Base-by-base conservation (phyloP, 768 basidiomycete species). In the Nidularia sp. region DNA sequence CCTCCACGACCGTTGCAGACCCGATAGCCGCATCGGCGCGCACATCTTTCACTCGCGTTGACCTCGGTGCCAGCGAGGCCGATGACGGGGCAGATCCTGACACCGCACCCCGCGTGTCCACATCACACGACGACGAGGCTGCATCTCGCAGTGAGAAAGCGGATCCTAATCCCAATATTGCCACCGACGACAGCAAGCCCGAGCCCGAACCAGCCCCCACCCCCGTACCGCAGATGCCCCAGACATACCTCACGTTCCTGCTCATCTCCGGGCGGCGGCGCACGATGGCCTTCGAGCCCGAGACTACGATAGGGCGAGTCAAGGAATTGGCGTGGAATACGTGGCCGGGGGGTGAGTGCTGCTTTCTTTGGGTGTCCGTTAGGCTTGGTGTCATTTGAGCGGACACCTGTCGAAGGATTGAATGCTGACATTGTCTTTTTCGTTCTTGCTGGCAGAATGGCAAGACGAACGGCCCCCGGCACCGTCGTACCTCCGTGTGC, bases 271-370 rank as follows among this genome's bases (percentile, higher is more conserved):
- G 89, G 0, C 70, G 76, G 41, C 72, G 88, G 55, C 74, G 84
- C 55, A 81, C 83, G 0, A 88, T 90, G 80, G 70, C 77, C 0
- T 92, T 92, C 57, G 86, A 88, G 31, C 87, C 88, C 9, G 81
- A 82, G 57, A 86, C 80, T 18, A 86, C 87, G 0, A 71, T 91
- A 33, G 87, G 86, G 13, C 75, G 90, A 58, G 85, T 90, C 31
- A 91, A 91, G 67, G 90, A 92, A 69, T 77, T 92, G 45, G 80
- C 85, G 35, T 91, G 90, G 89, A 88, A 85, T 68, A 78, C 82
- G 34, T 92, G 90, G 89, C 87, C 87, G 31, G 69, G 73, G 59
- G 88, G 88, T 85, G 55, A 61, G 79, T 70, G 22, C 8, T 18
- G 13, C 35, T 53, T 41, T 48, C 51, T 13, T 36, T 6, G 31